A percentile compares a stretch with the other conserved stretches of the same genome.
These are phyloP conservation scores for Acanthamoeba healyi DNA, from an alignment of 208 protist genomes.

Conservation along the genomic window DNA sequence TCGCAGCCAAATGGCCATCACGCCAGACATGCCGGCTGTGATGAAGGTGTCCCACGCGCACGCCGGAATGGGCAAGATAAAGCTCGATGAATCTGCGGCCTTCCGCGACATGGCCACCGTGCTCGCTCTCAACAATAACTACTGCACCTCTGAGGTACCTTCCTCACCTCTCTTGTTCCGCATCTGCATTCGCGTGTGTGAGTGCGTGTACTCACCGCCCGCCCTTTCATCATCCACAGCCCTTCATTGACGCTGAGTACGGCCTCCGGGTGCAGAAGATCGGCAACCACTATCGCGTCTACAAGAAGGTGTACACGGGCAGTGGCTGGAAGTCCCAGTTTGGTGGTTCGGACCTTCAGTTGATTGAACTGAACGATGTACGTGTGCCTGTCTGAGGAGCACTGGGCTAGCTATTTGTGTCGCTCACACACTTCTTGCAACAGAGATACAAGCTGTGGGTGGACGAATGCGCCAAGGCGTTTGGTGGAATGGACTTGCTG, in stretches of 20 bases:
- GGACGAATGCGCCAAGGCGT: background rate
- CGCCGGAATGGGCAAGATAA: conserved; percentile 65
- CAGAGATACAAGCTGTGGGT: conserved; percentile 32
- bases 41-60: conserved; percentile 69
- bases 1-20: conserved; percentile 64
- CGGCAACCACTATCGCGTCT: background rate
- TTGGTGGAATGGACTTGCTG: background rate
- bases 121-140: conserved; percentile 30
- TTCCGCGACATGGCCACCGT: conserved; percentile 38
- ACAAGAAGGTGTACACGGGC: conserved; percentile 62
- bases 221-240: no score
- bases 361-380: conserved; percentile 12
- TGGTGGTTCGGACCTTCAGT: conserved; percentile 34
- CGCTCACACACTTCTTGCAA: no score
- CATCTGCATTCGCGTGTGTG: no score
- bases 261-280: conserved; percentile 64
- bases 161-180: background rate
- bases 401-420: no score
- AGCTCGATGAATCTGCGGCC: background rate
- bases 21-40: conserved; percentile 23
- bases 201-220: no score
- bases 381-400: no score
- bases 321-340: conserved; percentile 70
- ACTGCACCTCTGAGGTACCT: conserved; percentile 44
- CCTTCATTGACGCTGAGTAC: conserved; percentile 57